These are phyloP conservation scores for Penicillium sp. DNA, from an alignment of 2,329 filamentous ascomycete species.

Conservation along the genomic window DNA sequence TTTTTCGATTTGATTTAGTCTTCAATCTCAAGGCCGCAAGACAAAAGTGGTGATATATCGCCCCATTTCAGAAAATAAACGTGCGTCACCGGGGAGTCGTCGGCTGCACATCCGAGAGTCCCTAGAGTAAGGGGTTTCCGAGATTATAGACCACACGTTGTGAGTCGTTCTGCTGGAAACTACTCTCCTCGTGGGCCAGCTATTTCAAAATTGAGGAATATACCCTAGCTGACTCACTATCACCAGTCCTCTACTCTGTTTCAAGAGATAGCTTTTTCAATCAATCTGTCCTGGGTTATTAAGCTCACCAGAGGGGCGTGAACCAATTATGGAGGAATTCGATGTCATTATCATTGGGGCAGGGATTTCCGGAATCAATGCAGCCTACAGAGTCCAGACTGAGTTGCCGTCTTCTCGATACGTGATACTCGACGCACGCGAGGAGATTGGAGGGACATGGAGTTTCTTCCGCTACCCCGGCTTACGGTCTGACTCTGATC, in stretches of 20 bases:
- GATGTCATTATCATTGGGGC: slow-evolving; percentile 69
- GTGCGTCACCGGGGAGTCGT: not conserved
- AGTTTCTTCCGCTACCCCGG: slow-evolving; percentile 73
- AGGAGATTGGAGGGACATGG: slow-evolving; percentile 72
- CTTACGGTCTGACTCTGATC: slow-evolving; percentile 63
- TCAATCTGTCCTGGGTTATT: not conserved
- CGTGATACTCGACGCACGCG: slow-evolving; percentile 67
- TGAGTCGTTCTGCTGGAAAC: not conserved
- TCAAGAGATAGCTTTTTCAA: not conserved
- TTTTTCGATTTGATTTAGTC: no score
- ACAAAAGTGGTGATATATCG: no score
- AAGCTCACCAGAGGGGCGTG: not conserved
- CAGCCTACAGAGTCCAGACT: slow-evolving; percentile 67
- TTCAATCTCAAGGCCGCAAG: no score
- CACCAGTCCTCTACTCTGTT: not conserved
- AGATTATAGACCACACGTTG: not conserved
- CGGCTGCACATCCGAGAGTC: not conserved
- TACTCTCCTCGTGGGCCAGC: not conserved
- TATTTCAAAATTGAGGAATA: not conserved
- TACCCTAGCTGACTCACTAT: not conserved
- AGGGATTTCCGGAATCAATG: slow-evolving; percentile 72
- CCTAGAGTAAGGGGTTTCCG: not conserved
- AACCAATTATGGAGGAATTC: not conserved
- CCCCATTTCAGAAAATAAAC: no score
- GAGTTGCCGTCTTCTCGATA: slow-evolving; percentile 59